phyloP scores from a whole-genome alignment of 352 stramenopile species.

The Peronospora belbahrii region DNA sequence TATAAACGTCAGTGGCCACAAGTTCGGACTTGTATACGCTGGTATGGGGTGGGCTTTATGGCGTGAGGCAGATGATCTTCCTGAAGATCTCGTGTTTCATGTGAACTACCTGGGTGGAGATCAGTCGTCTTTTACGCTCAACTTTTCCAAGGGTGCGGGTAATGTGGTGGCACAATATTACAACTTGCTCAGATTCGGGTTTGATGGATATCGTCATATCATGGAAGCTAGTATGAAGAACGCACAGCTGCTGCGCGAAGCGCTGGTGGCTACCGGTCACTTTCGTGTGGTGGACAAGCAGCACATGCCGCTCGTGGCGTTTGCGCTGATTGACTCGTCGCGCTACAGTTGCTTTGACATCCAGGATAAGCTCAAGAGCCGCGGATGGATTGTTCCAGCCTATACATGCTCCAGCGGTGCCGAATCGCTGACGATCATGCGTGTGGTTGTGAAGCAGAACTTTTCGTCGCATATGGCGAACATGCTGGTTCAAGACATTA shows the following conservation, averaged over 20 bases:
- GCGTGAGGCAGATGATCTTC: constrained; percentile 72
- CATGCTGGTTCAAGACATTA: constrained; percentile 83
- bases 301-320: constrained; percentile 88
- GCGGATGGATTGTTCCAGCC: constrained; percentile 86
- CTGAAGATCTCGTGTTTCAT: constrained; percentile 85
- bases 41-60: constrained; percentile 90
- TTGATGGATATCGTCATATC: constrained; percentile 83
- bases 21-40: constrained; percentile 90
- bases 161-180: constrained; percentile 90
- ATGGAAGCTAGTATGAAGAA: constrained; percentile 88
- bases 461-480: constrained; percentile 84
- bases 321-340: constrained; percentile 72
- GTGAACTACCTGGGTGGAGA: constrained; percentile 90
- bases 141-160: constrained; percentile 88
- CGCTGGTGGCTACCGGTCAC: constrained; percentile 71
- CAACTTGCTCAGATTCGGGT: constrained; percentile 89
- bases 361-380: constrained; percentile 81
- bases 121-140: constrained; percentile 89
- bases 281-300: constrained; percentile 87
- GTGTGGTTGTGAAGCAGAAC: constrained; percentile 88
- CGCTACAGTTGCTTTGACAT: constrained; percentile 87
- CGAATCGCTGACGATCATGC: constrained; percentile 84
- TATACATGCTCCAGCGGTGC: constrained; percentile 84
- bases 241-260: constrained; percentile 62
- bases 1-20: constrained; percentile 92